phyloP scores from a whole-genome alignment of 106 monocot species.

The Alisma plantagoaquatica region DNA sequence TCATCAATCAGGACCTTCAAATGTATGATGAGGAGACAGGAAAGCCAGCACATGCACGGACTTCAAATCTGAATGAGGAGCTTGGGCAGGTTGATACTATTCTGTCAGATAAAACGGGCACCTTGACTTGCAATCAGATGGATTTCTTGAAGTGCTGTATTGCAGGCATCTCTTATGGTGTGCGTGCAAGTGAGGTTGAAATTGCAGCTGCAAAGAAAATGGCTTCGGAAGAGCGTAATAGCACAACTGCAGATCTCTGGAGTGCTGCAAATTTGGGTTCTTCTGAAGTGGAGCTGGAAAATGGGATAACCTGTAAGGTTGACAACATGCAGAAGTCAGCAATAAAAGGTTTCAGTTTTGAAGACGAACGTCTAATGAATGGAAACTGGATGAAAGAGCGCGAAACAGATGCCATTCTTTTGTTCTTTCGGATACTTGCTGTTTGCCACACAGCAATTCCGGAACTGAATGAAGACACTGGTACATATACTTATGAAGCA shows the following conservation, averaged over 20 bases:
- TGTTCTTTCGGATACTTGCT: conserved; percentile 90
- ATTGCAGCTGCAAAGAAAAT: conserved; percentile 80
- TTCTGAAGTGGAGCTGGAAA: conserved; percentile 25
- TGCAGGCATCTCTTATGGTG: conserved; percentile 82
- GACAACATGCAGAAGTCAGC: conserved; percentile 24
- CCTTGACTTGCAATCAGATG: conserved; percentile 98
- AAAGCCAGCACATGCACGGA: conserved; percentile 73
- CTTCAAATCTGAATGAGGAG: conserved; percentile 95
- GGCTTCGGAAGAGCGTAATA: conserved; percentile 35
- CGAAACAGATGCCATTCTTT: conserved; percentile 41
- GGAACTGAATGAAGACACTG: conserved; percentile 74
- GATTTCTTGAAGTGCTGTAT: conserved; percentile 96
- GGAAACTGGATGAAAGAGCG: conserved; percentile 78
- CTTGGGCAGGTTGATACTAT: conserved; percentile 95
- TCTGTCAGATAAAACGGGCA: conserved; percentile 90
- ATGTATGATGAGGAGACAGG: conserved; percentile 89
- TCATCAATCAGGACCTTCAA: conserved; percentile 86
- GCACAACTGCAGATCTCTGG: conserved; percentile 10
- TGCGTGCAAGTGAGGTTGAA: conserved; percentile 80
- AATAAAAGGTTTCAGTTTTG: conserved; percentile 85
- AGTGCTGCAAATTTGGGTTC: no score
- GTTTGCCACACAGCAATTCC: conserved; percentile 91
- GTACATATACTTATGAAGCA: conserved; percentile 79
- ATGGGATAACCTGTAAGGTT: conserved; percentile 15
- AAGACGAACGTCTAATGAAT: conserved; percentile 69